Conservation (phyloP, 768 basidiomycete species). For the Phaeotremella fagi region DNA sequence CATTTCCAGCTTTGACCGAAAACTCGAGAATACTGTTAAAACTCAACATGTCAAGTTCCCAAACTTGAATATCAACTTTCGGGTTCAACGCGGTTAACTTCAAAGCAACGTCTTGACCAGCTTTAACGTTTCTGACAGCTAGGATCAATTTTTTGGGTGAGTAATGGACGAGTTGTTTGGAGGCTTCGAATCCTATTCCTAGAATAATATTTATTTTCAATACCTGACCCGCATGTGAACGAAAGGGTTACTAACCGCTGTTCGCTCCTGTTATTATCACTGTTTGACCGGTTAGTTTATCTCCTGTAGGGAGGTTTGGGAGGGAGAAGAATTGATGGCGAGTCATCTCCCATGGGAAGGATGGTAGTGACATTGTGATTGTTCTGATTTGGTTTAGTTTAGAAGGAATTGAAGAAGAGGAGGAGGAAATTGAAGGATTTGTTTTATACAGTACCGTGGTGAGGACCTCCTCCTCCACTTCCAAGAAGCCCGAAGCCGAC, state of each 20-base stretch:
- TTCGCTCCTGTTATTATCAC: neutral
- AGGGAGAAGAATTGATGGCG: neutral
- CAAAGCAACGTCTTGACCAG: constrained; percentile 2
- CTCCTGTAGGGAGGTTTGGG: neutral
- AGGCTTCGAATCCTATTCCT: constrained; percentile 20
- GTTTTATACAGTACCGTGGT: neutral
- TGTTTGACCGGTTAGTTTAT: neutral
- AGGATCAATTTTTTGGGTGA: constrained; percentile 14
- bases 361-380: neutral
- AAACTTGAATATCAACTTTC: constrained; percentile 2
- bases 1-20: neutral
- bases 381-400: too few relatives aligned
- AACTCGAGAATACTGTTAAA: constrained; percentile 12
- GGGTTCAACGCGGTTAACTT: neutral
- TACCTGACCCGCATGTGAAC: neutral
- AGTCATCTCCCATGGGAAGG: neutral
- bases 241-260: neutral
- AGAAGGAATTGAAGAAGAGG: neutral
- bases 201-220: neutral
- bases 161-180: constrained; percentile 4
- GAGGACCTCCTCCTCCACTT: too few relatives aligned
- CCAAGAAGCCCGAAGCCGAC: too few relatives aligned
- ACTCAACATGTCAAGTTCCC: constrained; percentile 9
- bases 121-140: constrained; percentile 9
- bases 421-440: neutral